Base-by-base conservation (phyloP, 108 stramenopile species). In the Mediolabrus comicus region DNA sequence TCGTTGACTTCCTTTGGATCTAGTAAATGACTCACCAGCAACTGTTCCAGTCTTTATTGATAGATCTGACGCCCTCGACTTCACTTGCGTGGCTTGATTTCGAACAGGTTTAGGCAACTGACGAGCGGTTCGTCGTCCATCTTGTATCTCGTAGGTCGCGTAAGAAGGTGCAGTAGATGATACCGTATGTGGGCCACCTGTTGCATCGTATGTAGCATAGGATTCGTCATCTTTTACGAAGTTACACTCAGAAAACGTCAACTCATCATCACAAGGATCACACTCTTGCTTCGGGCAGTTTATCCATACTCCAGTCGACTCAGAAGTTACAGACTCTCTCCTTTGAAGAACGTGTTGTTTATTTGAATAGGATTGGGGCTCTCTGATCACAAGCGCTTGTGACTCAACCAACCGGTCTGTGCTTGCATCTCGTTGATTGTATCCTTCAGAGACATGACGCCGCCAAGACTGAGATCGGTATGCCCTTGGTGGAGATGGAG, bases 241-340 rank as follows among this genome's bases (percentile, higher is more conserved):
- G 8, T 7, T 17, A n/a, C 46, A 49, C 19, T 49, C 46, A 9
- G 46, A 49, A 22, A 22, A 49, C 22, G 46, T 49, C 46, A 49
- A 49, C 7, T 49, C 46, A n/a, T 49, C 46, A 49, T 49, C 46
- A 16, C 46, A 49, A 22, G 46, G 46, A 24, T 49, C 46, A 49
- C 7, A 33, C 3, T 22, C 9, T 49, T 49, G 46, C 16, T 22
- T 6, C 22, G 22, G 46, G 5, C 46, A 49, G 22, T 49, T 22
- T 49, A 49, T 49, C 46, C 46, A 49, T 24, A 49, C 46, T 24
- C 46, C 46, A 49, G 46, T 49, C 19, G 46, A 49, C 46, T 49
- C 46, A 22, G 46, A 22, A 49, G 46, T 22, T 8, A 1, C 0
- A 49, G 46, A 49, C 2, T 1, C 3, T 22, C 22, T 17, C 46